Evolutionary conservation across 2,329 filamentous ascomycete species (phyloP), one percentile per base, ranked within the genome.

Genomic region (Penicillium expansum): DNA sequence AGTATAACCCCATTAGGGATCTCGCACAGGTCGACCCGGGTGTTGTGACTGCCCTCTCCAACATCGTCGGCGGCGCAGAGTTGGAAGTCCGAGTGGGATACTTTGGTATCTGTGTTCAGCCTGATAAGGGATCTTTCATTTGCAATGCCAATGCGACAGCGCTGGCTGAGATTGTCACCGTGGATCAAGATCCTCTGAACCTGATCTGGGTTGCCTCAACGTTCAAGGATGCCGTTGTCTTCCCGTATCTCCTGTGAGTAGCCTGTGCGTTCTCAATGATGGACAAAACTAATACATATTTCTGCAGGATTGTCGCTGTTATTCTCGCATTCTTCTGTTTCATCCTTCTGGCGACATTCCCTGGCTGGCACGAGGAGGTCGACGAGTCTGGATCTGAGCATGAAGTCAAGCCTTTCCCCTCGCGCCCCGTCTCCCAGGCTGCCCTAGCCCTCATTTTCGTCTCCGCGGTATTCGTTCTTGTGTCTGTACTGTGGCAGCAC

Each of bases 171-270:
- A 88, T 96, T 76, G 85, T 97, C 42, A 88, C 85, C 20, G 86
- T 96, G 41, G 92, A 97, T 70, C 90, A 97, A 76, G 94, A 99
- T 77, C 94, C 94, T 38, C 81, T 99, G 70, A 99, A 99, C 75
- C 80, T 99, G 69, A 92, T 99, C 68, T 99, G 93, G 94, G 85
- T 99, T 54, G 93, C 94, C 24, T 88, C 89, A 67, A 96, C 96
- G 64, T 99, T 99, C 80, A 97, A 97, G 76, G 92, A 97, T 75
- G 93, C 92, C 77, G 94, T 99, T 73, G 93, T 99, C 43, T 99
- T 99, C 73, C 94, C 94, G 10, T 99, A 97, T 71, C 80, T 99
- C 20, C 88, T 99, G 89, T 94, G 76, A 80, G 90, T 80, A 43
- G n/a, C 9, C 3, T 24, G 11, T 32, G n/a, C 4, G 20, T 10